phyloP scores from a whole-genome alignment of 2,329 filamentous ascomycete species.

The Ophioceras dolichostomum region DNA sequence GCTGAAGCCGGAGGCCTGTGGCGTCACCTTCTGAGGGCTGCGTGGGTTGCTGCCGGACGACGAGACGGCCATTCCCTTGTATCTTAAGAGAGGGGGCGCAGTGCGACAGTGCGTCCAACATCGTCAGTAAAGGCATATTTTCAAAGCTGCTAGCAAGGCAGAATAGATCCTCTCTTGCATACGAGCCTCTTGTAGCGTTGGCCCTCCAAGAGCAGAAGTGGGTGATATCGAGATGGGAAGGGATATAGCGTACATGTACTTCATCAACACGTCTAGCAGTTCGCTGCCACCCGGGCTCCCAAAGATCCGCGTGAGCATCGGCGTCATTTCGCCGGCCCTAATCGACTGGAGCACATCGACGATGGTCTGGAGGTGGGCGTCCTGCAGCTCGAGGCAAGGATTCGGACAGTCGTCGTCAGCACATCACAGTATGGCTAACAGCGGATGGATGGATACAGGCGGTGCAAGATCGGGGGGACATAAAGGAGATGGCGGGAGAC shows the following conservation, averaged over 20 bases:
- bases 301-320: slow-evolving; percentile 74
- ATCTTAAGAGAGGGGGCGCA: slow-evolving; percentile 46
- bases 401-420: no score
- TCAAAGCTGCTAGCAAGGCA: no score
- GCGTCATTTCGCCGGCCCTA: slow-evolving; percentile 90
- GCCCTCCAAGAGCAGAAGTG: no score
- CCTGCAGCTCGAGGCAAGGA: slow-evolving; percentile 34
- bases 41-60: slow-evolving; percentile 27
- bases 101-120: background rate
- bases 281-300: slow-evolving; percentile 68
- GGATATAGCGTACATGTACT: slow-evolving; percentile 65
- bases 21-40: slow-evolving; percentile 42
- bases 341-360: slow-evolving; percentile 93
- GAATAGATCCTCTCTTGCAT: no score
- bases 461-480: background rate
- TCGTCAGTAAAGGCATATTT: background rate
- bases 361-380: slow-evolving; percentile 76
- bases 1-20: slow-evolving; percentile 79
- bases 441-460: slow-evolving; percentile 1
- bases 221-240: background rate
- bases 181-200: no score
- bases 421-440: background rate
- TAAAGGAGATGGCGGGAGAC: slow-evolving; percentile 7
- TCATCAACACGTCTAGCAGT: slow-evolving; percentile 86
- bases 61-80: slow-evolving; percentile 71